Conservation (phyloP, 148 eudicot genomes). For the Polygonum maritimum region DNA sequence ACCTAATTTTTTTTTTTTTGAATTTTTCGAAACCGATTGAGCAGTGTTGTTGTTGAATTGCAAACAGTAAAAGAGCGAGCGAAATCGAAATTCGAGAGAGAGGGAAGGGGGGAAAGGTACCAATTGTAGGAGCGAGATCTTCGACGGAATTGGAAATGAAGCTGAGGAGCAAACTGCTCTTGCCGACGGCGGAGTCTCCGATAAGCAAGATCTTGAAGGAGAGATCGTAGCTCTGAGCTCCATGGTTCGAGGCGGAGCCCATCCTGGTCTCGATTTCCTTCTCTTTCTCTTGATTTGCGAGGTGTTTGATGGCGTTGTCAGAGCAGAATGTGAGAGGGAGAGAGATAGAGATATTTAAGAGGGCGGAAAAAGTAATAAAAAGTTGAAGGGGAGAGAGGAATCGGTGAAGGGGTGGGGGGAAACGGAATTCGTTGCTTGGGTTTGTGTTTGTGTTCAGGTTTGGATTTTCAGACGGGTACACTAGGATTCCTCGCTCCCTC, state of each 20-base stretch:
- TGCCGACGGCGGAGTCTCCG: constrained; percentile 17
- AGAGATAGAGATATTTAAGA: background rate
- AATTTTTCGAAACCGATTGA: background rate
- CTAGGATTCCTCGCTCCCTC: background rate
- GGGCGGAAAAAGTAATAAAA: background rate
- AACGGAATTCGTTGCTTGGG: constrained; percentile 7
- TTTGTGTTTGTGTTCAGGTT: background rate
- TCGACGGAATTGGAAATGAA: constrained; percentile 63
- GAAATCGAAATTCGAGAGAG: background rate
- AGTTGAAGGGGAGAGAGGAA: background rate
- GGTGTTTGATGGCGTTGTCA: background rate
- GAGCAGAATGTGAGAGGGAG: constrained; percentile 3
- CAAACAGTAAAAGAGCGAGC: background rate
- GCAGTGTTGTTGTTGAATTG: background rate
- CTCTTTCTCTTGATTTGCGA: background rate
- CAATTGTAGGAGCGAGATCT: constrained; percentile 88
- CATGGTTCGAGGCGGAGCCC: constrained; percentile 27
- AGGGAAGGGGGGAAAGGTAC: constrained; percentile 26
- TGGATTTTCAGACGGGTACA: background rate
- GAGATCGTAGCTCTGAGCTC: constrained; percentile 37
- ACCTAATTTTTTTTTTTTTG: background rate
- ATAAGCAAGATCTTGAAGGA: constrained; percentile 18
- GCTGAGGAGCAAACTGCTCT: constrained; percentile 42
- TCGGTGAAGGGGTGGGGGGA: background rate
- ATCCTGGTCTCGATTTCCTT: background rate